Percentiles rank a stretch among this genome's conserved stretches.
phyloP scores from a whole-genome alignment of 164 flowering plant genomes.

The Chimonanthus praecox region DNA sequence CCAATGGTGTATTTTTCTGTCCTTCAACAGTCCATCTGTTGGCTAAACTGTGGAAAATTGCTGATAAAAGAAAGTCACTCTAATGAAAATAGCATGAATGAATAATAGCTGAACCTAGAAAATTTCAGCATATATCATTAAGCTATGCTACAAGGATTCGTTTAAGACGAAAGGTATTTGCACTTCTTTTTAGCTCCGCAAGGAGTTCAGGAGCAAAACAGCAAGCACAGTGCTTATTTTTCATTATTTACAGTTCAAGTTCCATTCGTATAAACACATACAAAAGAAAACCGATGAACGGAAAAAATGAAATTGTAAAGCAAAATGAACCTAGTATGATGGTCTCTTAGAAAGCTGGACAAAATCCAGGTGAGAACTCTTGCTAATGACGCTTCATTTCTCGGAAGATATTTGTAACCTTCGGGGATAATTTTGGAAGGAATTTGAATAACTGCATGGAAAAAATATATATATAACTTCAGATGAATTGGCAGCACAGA shows the following conservation, averaged over 20 bases:
- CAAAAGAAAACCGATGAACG: background rate
- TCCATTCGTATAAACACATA: background rate
- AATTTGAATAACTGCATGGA: conserved; percentile 71
- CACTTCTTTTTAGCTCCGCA: background rate
- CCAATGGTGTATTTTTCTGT: too few species aligned
- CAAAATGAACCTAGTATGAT: background rate
- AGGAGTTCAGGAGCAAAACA: too few species aligned
- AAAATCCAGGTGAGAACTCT: background rate
- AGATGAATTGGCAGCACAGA: background rate
- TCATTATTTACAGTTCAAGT: background rate
- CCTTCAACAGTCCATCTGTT: too few species aligned
- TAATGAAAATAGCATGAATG: too few species aligned
- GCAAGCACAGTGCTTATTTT: background rate
- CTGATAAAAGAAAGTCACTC: too few species aligned
- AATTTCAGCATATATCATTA: too few species aligned
- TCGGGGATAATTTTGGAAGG: conserved; percentile 87
- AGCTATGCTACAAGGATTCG: too few species aligned
- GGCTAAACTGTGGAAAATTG: too few species aligned
- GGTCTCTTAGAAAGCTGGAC: background rate
- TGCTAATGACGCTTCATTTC: conserved; percentile 67
- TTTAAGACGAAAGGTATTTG: background rate
- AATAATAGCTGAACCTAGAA: too few species aligned
- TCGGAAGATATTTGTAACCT: conserved; percentile 62
- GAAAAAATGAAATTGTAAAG: background rate
- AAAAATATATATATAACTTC: background rate